Conservation (phyloP, 331 rosid species). For the Rosa hybrid region DNA sequence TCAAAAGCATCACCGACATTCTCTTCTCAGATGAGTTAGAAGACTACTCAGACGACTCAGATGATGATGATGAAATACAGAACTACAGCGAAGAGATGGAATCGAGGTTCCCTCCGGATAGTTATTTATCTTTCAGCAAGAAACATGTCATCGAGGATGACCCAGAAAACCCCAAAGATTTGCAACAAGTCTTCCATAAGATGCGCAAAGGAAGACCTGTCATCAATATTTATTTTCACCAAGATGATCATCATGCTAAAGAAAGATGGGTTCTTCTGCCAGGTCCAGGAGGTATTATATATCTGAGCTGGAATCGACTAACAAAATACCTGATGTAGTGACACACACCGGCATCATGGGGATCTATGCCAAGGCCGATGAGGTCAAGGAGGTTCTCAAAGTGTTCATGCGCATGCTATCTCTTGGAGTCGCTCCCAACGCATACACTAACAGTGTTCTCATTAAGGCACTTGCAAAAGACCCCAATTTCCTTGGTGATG, state of each 20-base stretch:
- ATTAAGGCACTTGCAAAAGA: conserved; percentile 46
- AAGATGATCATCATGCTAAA: too few species aligned
- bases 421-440: conserved; percentile 59
- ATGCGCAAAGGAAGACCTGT: conserved; percentile 28
- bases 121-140: conserved; percentile 44
- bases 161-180: conserved; percentile 59
- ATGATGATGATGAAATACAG: background rate
- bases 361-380: too few species aligned
- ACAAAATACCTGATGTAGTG: conserved; percentile 67
- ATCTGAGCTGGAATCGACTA: conserved; percentile 51
- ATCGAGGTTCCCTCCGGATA: too few species aligned
- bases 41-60: background rate
- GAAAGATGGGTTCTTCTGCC: conserved; percentile 57
- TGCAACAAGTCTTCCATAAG: conserved; percentile 58
- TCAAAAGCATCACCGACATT: too few species aligned
- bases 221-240: conserved; percentile 24
- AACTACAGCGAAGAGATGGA: too few species aligned
- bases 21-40: background rate
- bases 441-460: conserved; percentile 61
- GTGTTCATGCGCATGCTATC: conserved; percentile 67
- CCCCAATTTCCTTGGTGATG: conserved; percentile 44
- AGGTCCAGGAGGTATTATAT: conserved; percentile 56
- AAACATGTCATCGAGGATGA: conserved; percentile 49
- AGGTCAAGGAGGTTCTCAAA: conserved; percentile 54
- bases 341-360: background rate